Evolutionary conservation across 2,329 filamentous ascomycete genomes (phyloP), one percentile per base, ranked within the genome.

Genomic region (Periconia digitata): DNA sequence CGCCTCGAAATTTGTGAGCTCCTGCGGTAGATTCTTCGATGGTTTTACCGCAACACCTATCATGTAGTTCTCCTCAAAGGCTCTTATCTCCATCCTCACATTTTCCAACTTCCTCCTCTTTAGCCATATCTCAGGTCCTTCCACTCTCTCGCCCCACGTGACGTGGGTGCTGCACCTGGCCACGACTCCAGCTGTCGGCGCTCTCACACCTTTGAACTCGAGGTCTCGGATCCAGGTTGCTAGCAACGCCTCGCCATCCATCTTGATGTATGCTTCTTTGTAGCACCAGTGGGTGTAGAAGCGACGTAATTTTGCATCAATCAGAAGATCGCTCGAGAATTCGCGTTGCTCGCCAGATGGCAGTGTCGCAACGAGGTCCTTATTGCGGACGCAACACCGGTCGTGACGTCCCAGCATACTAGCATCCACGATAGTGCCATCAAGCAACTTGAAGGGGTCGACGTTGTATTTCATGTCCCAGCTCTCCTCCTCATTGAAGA

Each of bases 231-330:
- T 76, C 89, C 89, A 92, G 3, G 77, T 76, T 0, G 89, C 89
- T 8, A 91, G 75, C 49, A 92, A 76, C 0, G 87, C 89, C 60
- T 92, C 87, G 21, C 89, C 89, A 23, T 87, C 88, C 74, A 92
- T 84, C 79, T 92, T 92, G 70, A 92, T 85, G 66, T 89, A 92
- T 1, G 87, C 85, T 73, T 92, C 89, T 59, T 89, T 85, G 67
- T 90, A 79, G 67, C 86, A 89, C 85, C 88, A 92, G 50, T 87
- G 82, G 1, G 86, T 81, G 66, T 91, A 92, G 65, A 92, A 92
- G 44, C 81, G 78, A 5, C 86, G 78, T 22, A 92, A 74, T 63
- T 85, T 85, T 18, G 74, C 78, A 50, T 87, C 85, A 16, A 81
- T 73, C n/a, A 82, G 51, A 0, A 75, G 46, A 32, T 78, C 73